phyloP scores from a whole-genome alignment of 345 rosid species.

The Draba incana region DNA sequence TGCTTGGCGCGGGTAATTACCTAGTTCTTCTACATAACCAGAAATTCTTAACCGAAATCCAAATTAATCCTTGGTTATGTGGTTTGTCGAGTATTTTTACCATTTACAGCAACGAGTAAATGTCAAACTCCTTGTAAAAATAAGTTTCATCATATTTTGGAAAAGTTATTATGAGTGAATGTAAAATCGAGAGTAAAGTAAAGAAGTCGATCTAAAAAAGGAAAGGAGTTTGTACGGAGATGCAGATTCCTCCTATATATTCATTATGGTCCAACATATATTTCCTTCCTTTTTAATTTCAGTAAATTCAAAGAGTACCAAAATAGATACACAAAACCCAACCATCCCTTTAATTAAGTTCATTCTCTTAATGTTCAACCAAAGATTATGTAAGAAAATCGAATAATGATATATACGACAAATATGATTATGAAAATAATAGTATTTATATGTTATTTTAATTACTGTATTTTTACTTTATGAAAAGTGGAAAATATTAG shows the following conservation, averaged over 20 bases:
- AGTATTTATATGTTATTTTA: not conserved
- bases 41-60: no score
- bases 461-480: not conserved
- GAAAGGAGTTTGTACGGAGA: slow-evolving; percentile 18
- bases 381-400: not conserved
- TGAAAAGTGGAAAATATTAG: not conserved
- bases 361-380: slow-evolving; percentile 1
- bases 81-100: no score
- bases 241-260: not conserved
- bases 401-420: not conserved
- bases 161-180: not conserved
- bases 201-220: slow-evolving; percentile 5
- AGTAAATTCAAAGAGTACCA: slow-evolving; percentile 20
- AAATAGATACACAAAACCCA: slow-evolving; percentile 22
- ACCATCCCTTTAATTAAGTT: slow-evolving; percentile 4
- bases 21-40: no score
- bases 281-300: slow-evolving; percentile 22
- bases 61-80: no score
- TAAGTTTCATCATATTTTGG: not conserved
- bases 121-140: not conserved
- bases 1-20: no score
- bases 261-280: slow-evolving; percentile 15
- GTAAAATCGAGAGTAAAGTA: not conserved
- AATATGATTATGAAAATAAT: not conserved
- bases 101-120: no score